Conservation (phyloP, 768 basidiomycete species). For the Mrakia blollopis region DNA sequence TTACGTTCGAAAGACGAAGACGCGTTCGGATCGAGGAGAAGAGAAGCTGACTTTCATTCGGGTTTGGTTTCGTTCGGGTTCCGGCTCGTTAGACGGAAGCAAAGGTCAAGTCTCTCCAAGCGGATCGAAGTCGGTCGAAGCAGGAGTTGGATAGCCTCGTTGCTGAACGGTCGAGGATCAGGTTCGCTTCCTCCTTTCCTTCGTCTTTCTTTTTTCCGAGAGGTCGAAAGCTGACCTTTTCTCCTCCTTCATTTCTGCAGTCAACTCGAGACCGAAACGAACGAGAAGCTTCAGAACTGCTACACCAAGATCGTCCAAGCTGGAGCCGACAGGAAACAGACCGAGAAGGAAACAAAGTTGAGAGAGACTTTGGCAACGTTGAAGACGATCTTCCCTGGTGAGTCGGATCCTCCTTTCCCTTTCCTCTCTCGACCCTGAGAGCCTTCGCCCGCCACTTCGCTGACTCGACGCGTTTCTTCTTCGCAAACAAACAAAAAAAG, state of each 20-base stretch:
- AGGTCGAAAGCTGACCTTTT: background rate
- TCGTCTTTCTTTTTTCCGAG: background rate
- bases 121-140: conserved; percentile 57
- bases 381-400: conserved; percentile 85
- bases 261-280: conserved; percentile 81
- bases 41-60: too few relatives aligned
- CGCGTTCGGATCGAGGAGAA: too few relatives aligned
- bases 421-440: background rate
- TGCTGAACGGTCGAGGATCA: conserved; percentile 72
- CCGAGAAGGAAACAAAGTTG: conserved; percentile 71
- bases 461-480: background rate
- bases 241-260: conserved; percentile 48
- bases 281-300: conserved; percentile 79
- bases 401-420: background rate
- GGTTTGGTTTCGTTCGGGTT: too few relatives aligned
- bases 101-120: conserved; percentile 56
- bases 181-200: conserved; percentile 50
- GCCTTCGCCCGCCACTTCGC: too few relatives aligned
- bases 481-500: too few relatives aligned
- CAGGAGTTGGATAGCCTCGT: conserved; percentile 80
- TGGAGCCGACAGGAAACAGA: conserved; percentile 79
- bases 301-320: conserved; percentile 83
- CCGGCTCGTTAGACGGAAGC: conserved; percentile 48
- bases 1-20: too few relatives aligned
- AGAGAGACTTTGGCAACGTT: conserved; percentile 80